A percentile compares a stretch with the other conserved stretches of the same genome.
Conservation (phyloP, 2,329 filamentous ascomycete genomes). For the Colletotrichum destructivum region DNA sequence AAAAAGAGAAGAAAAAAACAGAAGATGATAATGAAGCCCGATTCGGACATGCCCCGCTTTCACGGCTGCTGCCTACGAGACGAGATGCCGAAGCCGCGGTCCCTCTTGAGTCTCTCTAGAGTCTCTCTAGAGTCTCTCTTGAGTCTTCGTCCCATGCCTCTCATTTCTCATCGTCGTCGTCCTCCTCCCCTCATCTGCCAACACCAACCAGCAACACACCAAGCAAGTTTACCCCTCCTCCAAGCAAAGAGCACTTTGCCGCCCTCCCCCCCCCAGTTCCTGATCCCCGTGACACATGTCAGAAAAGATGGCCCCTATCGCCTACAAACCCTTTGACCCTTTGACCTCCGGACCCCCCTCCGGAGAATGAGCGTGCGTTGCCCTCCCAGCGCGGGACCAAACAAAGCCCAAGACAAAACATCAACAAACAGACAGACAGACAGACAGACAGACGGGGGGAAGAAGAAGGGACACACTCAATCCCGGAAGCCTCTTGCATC, state of each 20-base stretch:
- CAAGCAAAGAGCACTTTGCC: too few species aligned
- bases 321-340: too few species aligned
- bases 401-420: not conserved
- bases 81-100: not conserved
- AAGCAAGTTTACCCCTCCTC: too few species aligned
- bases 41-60: slow-evolving; percentile 20
- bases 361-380: not conserved
- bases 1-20: too few species aligned
- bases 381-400: not conserved
- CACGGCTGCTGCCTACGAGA: slow-evolving; percentile 24
- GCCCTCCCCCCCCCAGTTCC: too few species aligned
- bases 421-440: not conserved
- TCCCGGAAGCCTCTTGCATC: slow-evolving; percentile 28
- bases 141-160: too few species aligned
- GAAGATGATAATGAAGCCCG: not conserved
- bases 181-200: not conserved
- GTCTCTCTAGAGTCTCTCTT: not conserved
- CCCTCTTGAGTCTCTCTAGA: not conserved
- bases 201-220: too few species aligned
- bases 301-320: not conserved
- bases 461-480: not conserved
- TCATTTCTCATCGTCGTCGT: too few species aligned
- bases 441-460: too few species aligned
- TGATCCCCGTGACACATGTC: not conserved
- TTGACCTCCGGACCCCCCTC: not conserved